Base-by-base conservation (phyloP, 148 eudicot genomes). In the Rhododendron simsii region DNA sequence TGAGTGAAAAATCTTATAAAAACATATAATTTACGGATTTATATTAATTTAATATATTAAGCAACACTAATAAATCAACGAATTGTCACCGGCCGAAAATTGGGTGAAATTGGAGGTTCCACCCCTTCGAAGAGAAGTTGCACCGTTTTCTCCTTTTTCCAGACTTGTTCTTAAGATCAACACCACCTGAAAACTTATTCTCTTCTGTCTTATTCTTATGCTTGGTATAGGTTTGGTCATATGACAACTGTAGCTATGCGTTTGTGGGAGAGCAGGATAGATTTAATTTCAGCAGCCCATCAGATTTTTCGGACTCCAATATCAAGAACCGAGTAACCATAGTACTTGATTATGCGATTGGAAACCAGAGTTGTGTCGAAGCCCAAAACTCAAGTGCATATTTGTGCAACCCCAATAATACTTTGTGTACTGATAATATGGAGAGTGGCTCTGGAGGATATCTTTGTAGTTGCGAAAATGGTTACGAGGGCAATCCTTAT, bases 291-390 rank as follows among this genome's bases (percentile, higher is more conserved):
- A 59, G 39, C 5, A 87, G 90, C 15, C 39, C 20, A 12, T 18
- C 85, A 8, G 86, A 88, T 63, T 21, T 88, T 65, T 65, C 0
- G 1, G 87, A 88, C 53, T 41, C 59, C 0, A 21, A 2, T 37
- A 85, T 90, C 7, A 2, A 37, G 3, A 45, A 78, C n/a, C 55
- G 79, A 48, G 87, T 92, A 45, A 90, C 91, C 4, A 21, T 90
- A 16, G 91, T 90, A 35, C 41, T 89, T 8, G 85, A 92, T n/a
- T 92, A 90, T 92, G 89, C 81, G 63, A 63, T 90, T 4, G 90
- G 84, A 6, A 85, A 85, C n/a, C 41, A 86, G 81, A 88, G 86
- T 53, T 92, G 93, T 55, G 41, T 1, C 20, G 33, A 84, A 76
- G 91, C 88, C 26, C 44, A 77, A 23, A 65, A 85, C 28, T 5